Base-by-base conservation (phyloP, 495 filamentous ascomycete genomes). In the Chaetomium cochliodes region DNA sequence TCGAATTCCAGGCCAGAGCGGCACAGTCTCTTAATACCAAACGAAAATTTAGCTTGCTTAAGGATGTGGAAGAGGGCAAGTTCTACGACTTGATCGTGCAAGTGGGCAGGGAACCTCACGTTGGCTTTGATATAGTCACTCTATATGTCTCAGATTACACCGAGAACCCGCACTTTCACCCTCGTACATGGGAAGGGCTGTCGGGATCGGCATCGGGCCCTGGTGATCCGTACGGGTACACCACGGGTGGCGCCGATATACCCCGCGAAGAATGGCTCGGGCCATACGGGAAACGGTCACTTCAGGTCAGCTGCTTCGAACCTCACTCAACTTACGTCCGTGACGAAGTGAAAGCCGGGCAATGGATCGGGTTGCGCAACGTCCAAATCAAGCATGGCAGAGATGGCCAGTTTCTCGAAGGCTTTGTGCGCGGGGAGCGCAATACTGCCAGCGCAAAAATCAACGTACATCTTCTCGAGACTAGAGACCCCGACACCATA, bases 81-180 rank as follows among this genome's bases (percentile, higher is more conserved):
- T 92, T 87, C 71, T 86, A 83, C 71, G 87, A 97, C 74, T 66
- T 96, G 8, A 74, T 92, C 20, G 92, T 86, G n/a, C 83, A 93
- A 71, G 86, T 97, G 4, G 80, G 92, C 51, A 90, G 86, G 66
- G 81, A 85, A 0, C 88, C 85, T 53, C 81, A 77, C 41, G 76
- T 74, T 54, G 72, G 75, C 37, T 74, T 72, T 30, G 79, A 80
- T 20, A 83, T 73, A 60, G 72, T 83, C 22, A 85, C 88, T 2
- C 50, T 98, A 0, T 92, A 93, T 74, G 72, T 97, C 20, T 92
- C 91, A 0, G 94, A 98, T 73, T 98, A 96, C 74, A 96, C 93
- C 11, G 72, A 81, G 26, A 89, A 96, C 64, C 67, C 74, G 0
- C 62, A 68, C 37, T 84, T 98, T 23, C 85, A 81, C 51, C 75